Base-by-base conservation (phyloP, 805 yeast species). In the Wickerhamiella qilinensis region DNA sequence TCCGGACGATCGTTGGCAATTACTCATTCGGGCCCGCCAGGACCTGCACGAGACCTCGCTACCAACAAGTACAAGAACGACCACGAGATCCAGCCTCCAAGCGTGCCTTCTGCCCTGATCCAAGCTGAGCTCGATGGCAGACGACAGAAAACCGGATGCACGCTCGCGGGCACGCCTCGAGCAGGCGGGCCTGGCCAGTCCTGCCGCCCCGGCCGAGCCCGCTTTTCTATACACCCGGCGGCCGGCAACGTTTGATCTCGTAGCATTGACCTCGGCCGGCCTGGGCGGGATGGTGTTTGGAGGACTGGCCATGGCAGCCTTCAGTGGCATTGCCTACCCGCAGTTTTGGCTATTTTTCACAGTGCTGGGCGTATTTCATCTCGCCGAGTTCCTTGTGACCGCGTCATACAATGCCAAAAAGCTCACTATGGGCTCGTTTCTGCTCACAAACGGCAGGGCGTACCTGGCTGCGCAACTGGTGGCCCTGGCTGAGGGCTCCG, bases 361-460 rank as follows among this genome's bases (percentile, higher is more conserved):
- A 9, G 54, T 69, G 1, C 53, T 81, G 8, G 55, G 77, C 2
- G 20, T 67, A 0, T 91, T 88, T 59, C 97, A 91, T 55, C 70
- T 81, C 48, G 54, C 82, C 17, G 98, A 91, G 59, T 91, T 77
- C 54, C 72, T 69, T 50, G 69, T 75, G 30, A 91, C 98, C 0
- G 85, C 94, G 0, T 59, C 63, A 37, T 84, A 65, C 58, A 85
- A 88, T 51, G 65, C 75, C 3, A 55, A 63, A 3, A 74, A 76
- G 50, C 78, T 77, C 1, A 75, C 73, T 31, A 68, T 68, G 39
- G 84, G 80, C 47, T 84, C 86, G 0, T 81, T 73, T 49, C 60
- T 80, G 36, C 55, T 80, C 35, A 68, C 69, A 40, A 80, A 80
- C 49, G 85, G 86, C 2, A 47, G 54, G 1, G 69, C 66, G 15